phyloP scores from a whole-genome alignment of 129 eudicot genomes.

The Solidago caesia region DNA sequence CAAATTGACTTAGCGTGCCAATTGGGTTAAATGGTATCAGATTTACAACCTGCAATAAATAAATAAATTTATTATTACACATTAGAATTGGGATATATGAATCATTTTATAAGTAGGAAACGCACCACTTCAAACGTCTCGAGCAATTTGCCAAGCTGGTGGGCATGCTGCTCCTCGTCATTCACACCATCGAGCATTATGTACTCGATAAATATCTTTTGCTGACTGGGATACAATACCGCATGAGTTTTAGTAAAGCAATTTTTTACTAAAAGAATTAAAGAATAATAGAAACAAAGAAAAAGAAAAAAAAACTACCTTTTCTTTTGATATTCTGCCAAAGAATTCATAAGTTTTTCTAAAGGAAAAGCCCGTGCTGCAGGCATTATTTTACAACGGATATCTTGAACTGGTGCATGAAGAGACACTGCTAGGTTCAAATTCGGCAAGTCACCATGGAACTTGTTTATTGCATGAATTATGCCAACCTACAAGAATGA shows the following conservation, averaged over 20 bases:
- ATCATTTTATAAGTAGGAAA: background rate
- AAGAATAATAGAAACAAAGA: background rate
- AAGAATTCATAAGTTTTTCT: constrained; percentile 83
- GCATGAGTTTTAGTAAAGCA: constrained; percentile 27
- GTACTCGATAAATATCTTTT: constrained; percentile 89
- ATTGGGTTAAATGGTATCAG: constrained; percentile 96
- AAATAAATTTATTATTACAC: background rate
- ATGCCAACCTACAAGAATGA: constrained; percentile 72
- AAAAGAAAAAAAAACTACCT: constrained; percentile 36
- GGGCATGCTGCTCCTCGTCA: constrained; percentile 92
- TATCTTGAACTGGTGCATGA: constrained; percentile 95
- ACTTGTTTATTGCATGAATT: constrained; percentile 82
- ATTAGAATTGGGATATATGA: background rate
- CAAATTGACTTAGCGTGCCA: constrained; percentile 65
- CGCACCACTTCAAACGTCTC: constrained; percentile 91
- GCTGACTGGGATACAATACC: constrained; percentile 59
- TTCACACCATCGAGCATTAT: constrained; percentile 98
- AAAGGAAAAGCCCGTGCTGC: constrained; percentile 96
- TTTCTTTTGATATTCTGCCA: constrained; percentile 70
- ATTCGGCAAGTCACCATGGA: constrained; percentile 76
- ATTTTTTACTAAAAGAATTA: background rate
- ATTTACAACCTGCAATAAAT: constrained; percentile 73
- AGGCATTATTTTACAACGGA: constrained; percentile 97
- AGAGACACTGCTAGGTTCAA: constrained; percentile 91
- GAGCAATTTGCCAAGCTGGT: constrained; percentile 87